phyloP scores from a whole-genome alignment of 2,329 filamentous ascomycete species.

The Aspergillus unguis region DNA sequence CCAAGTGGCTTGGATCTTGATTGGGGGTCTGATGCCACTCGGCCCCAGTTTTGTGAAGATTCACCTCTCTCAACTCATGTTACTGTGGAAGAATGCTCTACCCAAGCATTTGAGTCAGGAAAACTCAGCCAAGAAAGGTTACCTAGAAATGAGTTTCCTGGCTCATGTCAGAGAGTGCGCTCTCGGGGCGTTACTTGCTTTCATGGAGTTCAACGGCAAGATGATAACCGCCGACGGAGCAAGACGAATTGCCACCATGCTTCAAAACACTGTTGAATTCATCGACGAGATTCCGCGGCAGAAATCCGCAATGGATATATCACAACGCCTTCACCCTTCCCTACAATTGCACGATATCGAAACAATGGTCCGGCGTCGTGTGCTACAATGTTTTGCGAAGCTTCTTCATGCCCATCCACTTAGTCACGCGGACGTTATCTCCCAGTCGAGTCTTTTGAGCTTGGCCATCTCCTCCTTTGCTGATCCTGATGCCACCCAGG shows the following conservation, averaged over 20 bases:
- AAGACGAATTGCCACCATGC: conserved; percentile 86
- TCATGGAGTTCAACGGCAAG: conserved; percentile 88
- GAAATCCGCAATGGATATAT: conserved; percentile 81
- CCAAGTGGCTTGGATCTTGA: conserved; percentile 95
- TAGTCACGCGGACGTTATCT: conserved; percentile 76
- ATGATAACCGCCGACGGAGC: conserved; percentile 91
- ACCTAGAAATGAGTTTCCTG: conserved; percentile 86
- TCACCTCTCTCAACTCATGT: conserved; percentile 85
- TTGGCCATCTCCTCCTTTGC: conserved; percentile 88
- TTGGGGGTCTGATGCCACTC: conserved; percentile 92
- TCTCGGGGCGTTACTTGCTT: conserved; percentile 83
- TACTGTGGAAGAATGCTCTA: conserved; percentile 95
- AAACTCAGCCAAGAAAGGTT: conserved; percentile 76
- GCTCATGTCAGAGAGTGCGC: conserved; percentile 94
- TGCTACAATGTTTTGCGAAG: conserved; percentile 92
- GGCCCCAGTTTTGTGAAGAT: conserved; percentile 99
- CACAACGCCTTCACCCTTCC: conserved; percentile 76
- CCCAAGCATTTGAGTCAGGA: conserved; percentile 93
- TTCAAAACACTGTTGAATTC: conserved; percentile 90
- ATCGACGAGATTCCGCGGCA: conserved; percentile 78
- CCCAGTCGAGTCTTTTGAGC: conserved; percentile 88
- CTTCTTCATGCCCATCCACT: conserved; percentile 83
- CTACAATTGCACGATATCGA: conserved; percentile 87
- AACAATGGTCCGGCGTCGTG: conserved; percentile 86
- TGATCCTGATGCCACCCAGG: conserved; percentile 72